phyloP scores from a whole-genome alignment of 2,329 filamentous ascomycete species.

The Arthrobotrys entomopaga region DNA sequence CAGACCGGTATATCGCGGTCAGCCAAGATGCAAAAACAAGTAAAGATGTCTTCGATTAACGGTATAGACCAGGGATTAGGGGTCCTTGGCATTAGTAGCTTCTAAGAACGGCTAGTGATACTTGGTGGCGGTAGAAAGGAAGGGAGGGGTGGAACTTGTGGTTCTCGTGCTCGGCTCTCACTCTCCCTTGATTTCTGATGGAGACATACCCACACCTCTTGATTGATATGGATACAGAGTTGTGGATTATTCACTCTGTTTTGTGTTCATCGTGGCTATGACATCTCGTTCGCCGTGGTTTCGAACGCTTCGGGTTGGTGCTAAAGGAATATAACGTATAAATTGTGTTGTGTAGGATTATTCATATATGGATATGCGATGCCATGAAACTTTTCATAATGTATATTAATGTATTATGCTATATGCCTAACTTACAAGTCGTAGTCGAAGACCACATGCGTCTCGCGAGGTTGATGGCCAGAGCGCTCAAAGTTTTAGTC shows the following conservation, averaged over 20 bases:
- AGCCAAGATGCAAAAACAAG: conserved; percentile 9
- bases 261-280: background rate
- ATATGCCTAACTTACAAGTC: too few species aligned
- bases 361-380: too few species aligned
- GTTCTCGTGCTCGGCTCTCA: background rate
- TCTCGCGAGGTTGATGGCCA: too few species aligned
- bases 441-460: too few species aligned
- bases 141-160: background rate
- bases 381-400: background rate
- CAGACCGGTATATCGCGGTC: conserved; percentile 24
- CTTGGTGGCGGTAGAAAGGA: conserved; percentile 10
- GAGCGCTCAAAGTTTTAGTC: too few species aligned
- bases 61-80: conserved; percentile 15
- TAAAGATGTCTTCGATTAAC: conserved; percentile 25
- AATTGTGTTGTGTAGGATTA: background rate
- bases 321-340: background rate
- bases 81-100: conserved; percentile 41
- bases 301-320: background rate
- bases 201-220: background rate
- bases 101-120: conserved; percentile 38
- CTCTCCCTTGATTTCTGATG: background rate
- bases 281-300: background rate
- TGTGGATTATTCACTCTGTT: background rate
- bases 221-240: background rate
- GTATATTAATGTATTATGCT: too few species aligned